phyloP scores from a whole-genome alignment of 495 filamentous ascomycete species.

The Corynascus novoguineensis region DNA sequence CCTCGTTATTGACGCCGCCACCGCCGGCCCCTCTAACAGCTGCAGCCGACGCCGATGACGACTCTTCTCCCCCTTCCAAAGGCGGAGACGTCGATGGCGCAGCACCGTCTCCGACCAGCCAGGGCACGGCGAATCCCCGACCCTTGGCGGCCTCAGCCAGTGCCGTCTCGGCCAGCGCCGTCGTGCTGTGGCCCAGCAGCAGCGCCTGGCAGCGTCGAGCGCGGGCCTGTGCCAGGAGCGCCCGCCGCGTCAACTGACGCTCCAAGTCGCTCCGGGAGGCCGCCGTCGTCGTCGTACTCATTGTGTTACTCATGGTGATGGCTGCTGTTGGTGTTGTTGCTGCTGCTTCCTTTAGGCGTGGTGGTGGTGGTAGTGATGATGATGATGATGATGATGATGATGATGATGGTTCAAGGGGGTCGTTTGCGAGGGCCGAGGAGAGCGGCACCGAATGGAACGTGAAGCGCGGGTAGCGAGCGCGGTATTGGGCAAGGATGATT shows the following conservation, averaged over 20 bases:
- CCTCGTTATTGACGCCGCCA: background rate
- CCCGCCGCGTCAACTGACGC: slow-evolving; percentile 58
- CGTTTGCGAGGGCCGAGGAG: slow-evolving; percentile 47
- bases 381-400: slow-evolving; percentile 42
- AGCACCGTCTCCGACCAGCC: slow-evolving; percentile 68
- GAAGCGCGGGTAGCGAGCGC: slow-evolving; percentile 54
- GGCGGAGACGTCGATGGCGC: background rate
- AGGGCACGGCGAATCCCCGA: slow-evolving; percentile 73
- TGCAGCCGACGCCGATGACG: too few species aligned
- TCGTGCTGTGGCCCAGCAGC: slow-evolving; percentile 81
- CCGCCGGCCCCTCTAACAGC: background rate
- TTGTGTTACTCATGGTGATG: slow-evolving; percentile 60
- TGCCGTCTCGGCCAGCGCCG: slow-evolving; percentile 76
- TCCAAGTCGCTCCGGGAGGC: slow-evolving; percentile 74
- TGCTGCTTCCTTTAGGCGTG: slow-evolving; percentile 27
- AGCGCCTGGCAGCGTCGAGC: slow-evolving; percentile 57
- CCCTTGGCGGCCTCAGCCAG: slow-evolving; percentile 88
- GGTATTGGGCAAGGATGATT: slow-evolving; percentile 19
- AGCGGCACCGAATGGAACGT: slow-evolving; percentile 51
- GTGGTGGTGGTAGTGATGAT: slow-evolving; percentile 37
- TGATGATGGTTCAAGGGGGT: too few species aligned
- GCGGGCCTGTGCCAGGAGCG: slow-evolving; percentile 62
- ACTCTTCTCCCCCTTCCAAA: background rate
- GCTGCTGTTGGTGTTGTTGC: slow-evolving; percentile 60
- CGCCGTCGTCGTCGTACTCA: too few species aligned